These are phyloP conservation scores for Amauroascus niger DNA, from an alignment of 2,329 filamentous ascomycete genomes.

Conservation along the genomic window DNA sequence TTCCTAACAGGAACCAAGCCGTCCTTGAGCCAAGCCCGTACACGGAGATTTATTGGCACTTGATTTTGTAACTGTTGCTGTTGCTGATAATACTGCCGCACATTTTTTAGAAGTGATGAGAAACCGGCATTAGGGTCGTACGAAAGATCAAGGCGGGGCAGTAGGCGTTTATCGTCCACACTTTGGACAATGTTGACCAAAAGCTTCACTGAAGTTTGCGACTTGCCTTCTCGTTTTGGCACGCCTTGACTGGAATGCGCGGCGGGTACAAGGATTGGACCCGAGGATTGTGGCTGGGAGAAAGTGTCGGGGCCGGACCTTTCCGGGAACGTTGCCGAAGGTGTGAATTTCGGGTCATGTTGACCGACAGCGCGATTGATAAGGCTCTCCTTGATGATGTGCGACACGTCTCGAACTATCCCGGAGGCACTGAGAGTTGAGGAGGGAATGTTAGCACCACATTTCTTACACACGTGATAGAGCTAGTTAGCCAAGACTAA, in stretches of 20 bases:
- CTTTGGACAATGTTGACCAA: constrained; percentile 32
- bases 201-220: constrained; percentile 16
- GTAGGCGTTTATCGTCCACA: constrained; percentile 29
- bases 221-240: not conserved
- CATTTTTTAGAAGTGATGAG: constrained; percentile 25
- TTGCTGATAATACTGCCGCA: constrained; percentile 24
- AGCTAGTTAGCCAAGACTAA: too few relatives aligned
- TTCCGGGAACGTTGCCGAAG: not conserved
- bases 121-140: constrained; percentile 24
- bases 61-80: constrained; percentile 15
- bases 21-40: constrained; percentile 37
- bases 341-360: not conserved
- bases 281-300: not conserved
- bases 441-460: constrained; percentile 17
- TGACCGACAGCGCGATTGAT: constrained; percentile 20
- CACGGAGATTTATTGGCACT: constrained; percentile 14
- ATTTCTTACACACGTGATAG: not conserved
- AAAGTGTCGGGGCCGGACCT: not conserved
- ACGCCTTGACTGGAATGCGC: not conserved
- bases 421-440: constrained; percentile 30
- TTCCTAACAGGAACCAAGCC: constrained; percentile 32
- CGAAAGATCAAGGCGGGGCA: constrained; percentile 31
- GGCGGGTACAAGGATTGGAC: not conserved
- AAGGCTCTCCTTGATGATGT: constrained; percentile 34
- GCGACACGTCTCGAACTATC: constrained; percentile 34